Conservation (phyloP, 768 basidiomycete species). For the Suillus bovinus region DNA sequence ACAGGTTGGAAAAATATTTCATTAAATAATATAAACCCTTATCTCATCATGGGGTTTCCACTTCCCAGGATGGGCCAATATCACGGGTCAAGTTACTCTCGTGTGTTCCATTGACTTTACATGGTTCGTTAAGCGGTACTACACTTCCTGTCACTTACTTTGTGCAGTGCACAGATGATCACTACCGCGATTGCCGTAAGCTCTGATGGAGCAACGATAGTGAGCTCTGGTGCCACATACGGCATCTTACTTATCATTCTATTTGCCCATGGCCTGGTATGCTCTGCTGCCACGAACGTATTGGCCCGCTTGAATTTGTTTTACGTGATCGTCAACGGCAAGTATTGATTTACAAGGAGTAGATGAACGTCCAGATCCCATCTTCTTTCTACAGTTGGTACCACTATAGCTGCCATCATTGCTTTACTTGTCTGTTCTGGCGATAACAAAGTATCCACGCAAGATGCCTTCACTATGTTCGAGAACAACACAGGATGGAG, state of each 20-base stretch:
- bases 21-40: neutral
- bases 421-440: conserved; percentile 58
- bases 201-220: conserved; percentile 50
- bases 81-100: conserved; percentile 68
- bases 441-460: conserved; percentile 59
- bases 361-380: conserved; percentile 7
- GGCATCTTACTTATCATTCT: conserved; percentile 67
- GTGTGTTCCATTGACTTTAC: conserved; percentile 79
- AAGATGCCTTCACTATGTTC: conserved; percentile 65
- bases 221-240: conserved; percentile 63
- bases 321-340: conserved; percentile 67
- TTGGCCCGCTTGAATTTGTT: conserved; percentile 70
- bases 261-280: conserved; percentile 67
- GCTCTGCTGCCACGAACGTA: conserved; percentile 65
- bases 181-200: conserved; percentile 66
- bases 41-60: conserved; percentile 35
- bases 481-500: conserved; percentile 74
- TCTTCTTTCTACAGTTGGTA: conserved; percentile 47
- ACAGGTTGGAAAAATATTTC: conserved; percentile 35
- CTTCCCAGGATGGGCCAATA: conserved; percentile 68
- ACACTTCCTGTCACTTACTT: neutral
- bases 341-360: conserved; percentile 20
- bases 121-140: conserved; percentile 39
- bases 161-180: conserved; percentile 69
- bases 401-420: conserved; percentile 63